Evolutionary conservation across 176 grass and related monocot genomes (phyloP), one percentile per base, ranked within the genome.

Genomic region (Phoenix dactylifera): DNA sequence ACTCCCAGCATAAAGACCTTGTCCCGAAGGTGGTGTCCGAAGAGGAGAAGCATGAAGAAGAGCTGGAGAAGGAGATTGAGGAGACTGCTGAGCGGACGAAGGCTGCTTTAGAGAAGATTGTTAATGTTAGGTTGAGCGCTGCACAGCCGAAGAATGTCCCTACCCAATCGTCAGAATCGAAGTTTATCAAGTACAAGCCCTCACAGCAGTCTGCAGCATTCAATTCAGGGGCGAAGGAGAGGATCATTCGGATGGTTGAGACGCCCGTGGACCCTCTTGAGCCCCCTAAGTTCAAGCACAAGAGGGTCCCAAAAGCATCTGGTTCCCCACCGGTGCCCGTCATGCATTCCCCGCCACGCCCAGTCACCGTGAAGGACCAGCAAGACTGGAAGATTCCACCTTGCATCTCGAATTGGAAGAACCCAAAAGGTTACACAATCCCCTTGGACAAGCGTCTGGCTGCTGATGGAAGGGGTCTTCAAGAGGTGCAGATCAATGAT

Each of bases 331-430:
- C 91, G 16, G 91, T 96, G 57, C 91, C 91, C 0, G 80, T 96
- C 1, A 87, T 90, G 83, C 91, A 96, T 77, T 96, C 91, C 0
- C 91, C 91, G 7, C 91, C 86, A n/a, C 80, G 91, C 23, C 91
- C 91, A 0, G 86, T 96, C 62, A 96, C 91, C 3, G 91, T 96
- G 16, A 96, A 96, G 78, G 91, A 96, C 25, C 91, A 96, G 54
- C 91, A 96, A 68, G 91, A 96, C 61, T 96, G 91, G 91, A 96
- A 96, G 87, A 96, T 96, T 19, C 92, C 92, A 4, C 92, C 92
- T 23, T 96, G 92, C 56, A 96, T 96, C 22, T 96, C 92, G n/a
- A 96, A 96, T 58, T 96, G 92, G 92, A 96, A 96, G 67, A 96
- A 96, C 22, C 92, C 92, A 10, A 96, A 96, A 80, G 92, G 92